Conservation (phyloP, 2,329 filamentous ascomycete species). For the Ceratocystis albifundus region DNA sequence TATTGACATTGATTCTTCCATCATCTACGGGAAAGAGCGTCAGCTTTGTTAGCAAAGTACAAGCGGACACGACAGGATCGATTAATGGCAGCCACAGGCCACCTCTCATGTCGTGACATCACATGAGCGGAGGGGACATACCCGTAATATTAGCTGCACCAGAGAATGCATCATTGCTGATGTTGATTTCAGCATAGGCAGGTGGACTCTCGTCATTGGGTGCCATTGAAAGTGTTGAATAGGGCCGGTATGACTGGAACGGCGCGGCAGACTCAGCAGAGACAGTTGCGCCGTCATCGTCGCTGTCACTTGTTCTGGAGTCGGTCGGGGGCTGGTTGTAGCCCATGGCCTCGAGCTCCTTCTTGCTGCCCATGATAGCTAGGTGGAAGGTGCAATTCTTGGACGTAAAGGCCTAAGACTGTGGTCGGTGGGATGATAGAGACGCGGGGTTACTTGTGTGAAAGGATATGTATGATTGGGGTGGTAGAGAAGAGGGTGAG, state of each 20-base stretch:
- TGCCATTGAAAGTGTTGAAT: constrained; percentile 3
- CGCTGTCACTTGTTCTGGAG: background rate
- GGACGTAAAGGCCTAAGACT: background rate
- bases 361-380: background rate
- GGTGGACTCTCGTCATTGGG: constrained; percentile 33
- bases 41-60: constrained; percentile 3
- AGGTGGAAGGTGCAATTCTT: background rate
- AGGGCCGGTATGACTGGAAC: constrained; percentile 11
- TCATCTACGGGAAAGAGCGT: constrained; percentile 40
- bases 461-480: background rate
- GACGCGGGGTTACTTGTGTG: background rate
- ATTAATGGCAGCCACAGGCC: background rate
- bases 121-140: constrained; percentile 26
- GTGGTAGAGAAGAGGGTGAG: background rate
- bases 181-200: constrained; percentile 46
- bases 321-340: background rate
- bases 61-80: background rate
- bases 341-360: constrained; percentile 12
- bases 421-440: background rate
- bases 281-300: background rate
- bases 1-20: constrained; percentile 68
- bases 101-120: no score
- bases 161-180: constrained; percentile 39
- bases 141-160: constrained; percentile 49
- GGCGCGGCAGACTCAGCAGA: background rate